These are phyloP conservation scores for Blastomyces gilchristii DNA, from an alignment of 2,329 filamentous ascomycete species.

Conservation along the genomic window DNA sequence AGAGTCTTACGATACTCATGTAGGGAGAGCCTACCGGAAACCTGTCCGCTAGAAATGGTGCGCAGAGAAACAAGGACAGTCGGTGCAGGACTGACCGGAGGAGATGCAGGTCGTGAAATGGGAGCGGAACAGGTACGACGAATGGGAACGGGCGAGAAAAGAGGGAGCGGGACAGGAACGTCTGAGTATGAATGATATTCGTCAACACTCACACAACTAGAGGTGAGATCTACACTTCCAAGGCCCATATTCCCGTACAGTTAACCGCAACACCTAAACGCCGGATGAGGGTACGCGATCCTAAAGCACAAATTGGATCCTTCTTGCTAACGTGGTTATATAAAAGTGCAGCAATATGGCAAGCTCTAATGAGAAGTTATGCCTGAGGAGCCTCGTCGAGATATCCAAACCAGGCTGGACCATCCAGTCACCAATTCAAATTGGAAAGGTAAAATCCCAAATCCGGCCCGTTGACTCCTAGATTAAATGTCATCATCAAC, in stretches of 20 bases:
- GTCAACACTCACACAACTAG: background rate
- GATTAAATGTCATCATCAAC: background rate
- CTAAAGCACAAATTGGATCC: background rate
- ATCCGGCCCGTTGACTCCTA: background rate
- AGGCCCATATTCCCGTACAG: background rate
- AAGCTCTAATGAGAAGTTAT: background rate
- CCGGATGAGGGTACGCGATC: background rate
- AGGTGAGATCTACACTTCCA: background rate
- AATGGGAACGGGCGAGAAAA: slow-evolving; percentile 8
- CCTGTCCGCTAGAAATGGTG: slow-evolving; percentile 2
- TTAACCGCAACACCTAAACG: background rate
- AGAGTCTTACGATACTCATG: slow-evolving; percentile 17
- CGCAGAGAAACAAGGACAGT: slow-evolving; percentile 15
- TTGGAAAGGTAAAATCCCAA: background rate
- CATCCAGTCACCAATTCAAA: background rate
- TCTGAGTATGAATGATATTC: background rate
- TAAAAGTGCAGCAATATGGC: background rate
- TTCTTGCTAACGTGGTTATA: background rate
- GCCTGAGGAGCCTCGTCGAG: background rate
- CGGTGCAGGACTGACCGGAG: slow-evolving; percentile 13
- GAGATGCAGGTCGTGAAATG: slow-evolving; percentile 7
- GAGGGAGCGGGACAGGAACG: slow-evolving; percentile 6
- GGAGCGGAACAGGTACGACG: slow-evolving; percentile 5
- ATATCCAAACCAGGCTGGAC: background rate
- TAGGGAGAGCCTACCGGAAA: slow-evolving; percentile 12